A percentile compares a stretch with the other conserved stretches of the same genome.
phyloP scores from a whole-genome alignment of 139 green algal species.

The Auxenochlorella pyrenoidosa region DNA sequence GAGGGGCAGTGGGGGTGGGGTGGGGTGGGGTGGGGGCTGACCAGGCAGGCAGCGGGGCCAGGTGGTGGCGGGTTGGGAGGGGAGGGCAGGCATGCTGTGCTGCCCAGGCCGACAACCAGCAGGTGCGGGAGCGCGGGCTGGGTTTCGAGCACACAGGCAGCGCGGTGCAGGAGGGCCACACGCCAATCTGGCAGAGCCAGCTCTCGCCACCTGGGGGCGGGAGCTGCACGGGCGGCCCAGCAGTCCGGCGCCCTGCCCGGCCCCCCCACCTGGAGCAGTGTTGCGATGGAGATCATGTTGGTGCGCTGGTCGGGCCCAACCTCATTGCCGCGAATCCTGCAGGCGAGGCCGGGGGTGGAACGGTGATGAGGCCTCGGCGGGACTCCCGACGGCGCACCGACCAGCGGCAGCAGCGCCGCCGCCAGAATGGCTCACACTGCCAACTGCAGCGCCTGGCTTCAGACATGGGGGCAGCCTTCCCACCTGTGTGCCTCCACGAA shows the following conservation, averaged over 20 bases:
- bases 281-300: slow-evolving; percentile 85
- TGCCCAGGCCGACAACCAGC: too few relatives aligned
- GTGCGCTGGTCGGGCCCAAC: slow-evolving; percentile 77
- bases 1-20: neutral
- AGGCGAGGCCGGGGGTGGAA: neutral
- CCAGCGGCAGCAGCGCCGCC: neutral
- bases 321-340: slow-evolving; percentile 81
- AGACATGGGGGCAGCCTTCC: neutral
- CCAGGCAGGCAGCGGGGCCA: too few relatives aligned
- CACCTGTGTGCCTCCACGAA: slow-evolving; percentile 47
- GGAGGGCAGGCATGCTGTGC: too few relatives aligned
- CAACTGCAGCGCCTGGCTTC: neutral
- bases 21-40: too few relatives aligned
- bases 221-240: neutral
- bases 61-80: too few relatives aligned
- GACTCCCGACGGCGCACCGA: neutral
- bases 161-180: too few relatives aligned
- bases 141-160: too few relatives aligned
- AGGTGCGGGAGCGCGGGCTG: too few relatives aligned
- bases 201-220: neutral
- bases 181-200: too few relatives aligned
- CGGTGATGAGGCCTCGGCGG: neutral
- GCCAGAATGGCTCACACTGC: neutral
- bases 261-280: slow-evolving; percentile 82
- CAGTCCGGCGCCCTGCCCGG: too few relatives aligned